These are phyloP conservation scores for Paramyrothecium sp. DNA, from an alignment of 2,329 filamentous ascomycete species.

Conservation along the genomic window DNA sequence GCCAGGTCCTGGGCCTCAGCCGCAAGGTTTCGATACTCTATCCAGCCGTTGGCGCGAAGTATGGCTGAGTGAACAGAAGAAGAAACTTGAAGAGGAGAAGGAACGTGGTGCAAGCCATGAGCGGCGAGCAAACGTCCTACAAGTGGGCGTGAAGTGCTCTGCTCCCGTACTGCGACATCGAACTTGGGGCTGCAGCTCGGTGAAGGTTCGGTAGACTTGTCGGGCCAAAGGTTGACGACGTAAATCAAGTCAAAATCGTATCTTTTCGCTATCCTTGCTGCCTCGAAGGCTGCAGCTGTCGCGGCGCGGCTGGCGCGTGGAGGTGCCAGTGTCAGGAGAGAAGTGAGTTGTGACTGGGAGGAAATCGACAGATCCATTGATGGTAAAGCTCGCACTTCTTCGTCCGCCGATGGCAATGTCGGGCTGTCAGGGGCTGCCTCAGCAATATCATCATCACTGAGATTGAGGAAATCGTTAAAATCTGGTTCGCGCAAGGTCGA, in stretches of 20 bases:
- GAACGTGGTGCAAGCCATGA: constrained; percentile 50
- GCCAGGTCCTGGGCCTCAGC: constrained; percentile 43
- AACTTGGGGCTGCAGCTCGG: constrained; percentile 7
- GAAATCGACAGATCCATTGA: constrained; percentile 18
- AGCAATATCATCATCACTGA: constrained; percentile 59
- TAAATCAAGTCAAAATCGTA: constrained; percentile 60
- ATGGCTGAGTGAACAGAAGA: constrained; percentile 48
- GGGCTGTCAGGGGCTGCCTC: constrained; percentile 33
- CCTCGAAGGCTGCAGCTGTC: constrained; percentile 50
- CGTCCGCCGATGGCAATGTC: constrained; percentile 4
- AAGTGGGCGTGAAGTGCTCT: constrained; percentile 23
- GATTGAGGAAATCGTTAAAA: constrained; percentile 50
- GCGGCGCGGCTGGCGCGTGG: constrained; percentile 42
- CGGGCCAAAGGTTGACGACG: constrained; percentile 57
- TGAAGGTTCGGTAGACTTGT: constrained; percentile 11
- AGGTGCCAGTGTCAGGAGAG: constrained; percentile 43
- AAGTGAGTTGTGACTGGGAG: constrained; percentile 21
- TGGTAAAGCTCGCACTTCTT: constrained; percentile 11
- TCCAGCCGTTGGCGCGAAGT: constrained; percentile 48
- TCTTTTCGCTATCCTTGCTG: constrained; percentile 52
- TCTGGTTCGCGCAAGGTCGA: constrained; percentile 48
- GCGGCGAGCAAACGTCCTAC: constrained; percentile 53
- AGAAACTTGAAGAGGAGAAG: constrained; percentile 51
- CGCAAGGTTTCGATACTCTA: constrained; percentile 47
- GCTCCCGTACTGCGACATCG: constrained; percentile 7